phyloP scores from a whole-genome alignment of 345 rosid species.

The Dovyalis caffra region DNA sequence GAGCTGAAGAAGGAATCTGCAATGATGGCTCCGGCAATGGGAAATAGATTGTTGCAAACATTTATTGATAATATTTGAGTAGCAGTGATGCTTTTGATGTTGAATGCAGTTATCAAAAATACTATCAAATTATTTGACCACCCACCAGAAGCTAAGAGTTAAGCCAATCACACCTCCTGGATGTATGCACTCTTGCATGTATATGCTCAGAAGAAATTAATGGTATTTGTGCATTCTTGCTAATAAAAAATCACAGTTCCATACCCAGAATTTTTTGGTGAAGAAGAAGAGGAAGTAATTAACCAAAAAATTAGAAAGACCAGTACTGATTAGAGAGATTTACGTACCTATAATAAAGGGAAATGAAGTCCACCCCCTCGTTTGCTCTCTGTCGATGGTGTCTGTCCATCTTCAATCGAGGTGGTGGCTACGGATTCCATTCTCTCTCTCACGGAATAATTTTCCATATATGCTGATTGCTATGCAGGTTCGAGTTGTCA shows the following conservation, averaged over 20 bases:
- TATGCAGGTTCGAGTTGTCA: too few species aligned
- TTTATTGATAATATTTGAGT: constrained; percentile 29
- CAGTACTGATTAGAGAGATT: too few species aligned
- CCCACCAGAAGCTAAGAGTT: constrained; percentile 40
- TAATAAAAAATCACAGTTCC: too few species aligned
- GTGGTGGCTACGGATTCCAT: too few species aligned
- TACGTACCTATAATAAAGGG: constrained; percentile 50
- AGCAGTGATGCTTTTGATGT: constrained; percentile 26
- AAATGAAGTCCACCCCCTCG: constrained; percentile 50
- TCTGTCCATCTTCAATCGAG: too few species aligned
- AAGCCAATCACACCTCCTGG: constrained; percentile 40
- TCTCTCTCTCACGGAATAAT: too few species aligned
- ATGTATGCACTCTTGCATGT: too few species aligned
- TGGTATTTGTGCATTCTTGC: too few species aligned
- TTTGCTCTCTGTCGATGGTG: constrained; percentile 2
- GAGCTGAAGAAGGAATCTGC: constrained; percentile 19
- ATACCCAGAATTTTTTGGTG: too few species aligned
- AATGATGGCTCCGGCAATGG: constrained; percentile 22
- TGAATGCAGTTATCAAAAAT: constrained; percentile 30
- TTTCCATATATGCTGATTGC: too few species aligned
- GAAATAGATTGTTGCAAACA: constrained; percentile 22
- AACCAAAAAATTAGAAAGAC: too few species aligned
- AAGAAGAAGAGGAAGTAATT: not conserved
- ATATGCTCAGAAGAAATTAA: too few species aligned
- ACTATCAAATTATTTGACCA: constrained; percentile 34